phyloP scores from a whole-genome alignment of 106 monocot species.

The Platanthera guangdongensis region DNA sequence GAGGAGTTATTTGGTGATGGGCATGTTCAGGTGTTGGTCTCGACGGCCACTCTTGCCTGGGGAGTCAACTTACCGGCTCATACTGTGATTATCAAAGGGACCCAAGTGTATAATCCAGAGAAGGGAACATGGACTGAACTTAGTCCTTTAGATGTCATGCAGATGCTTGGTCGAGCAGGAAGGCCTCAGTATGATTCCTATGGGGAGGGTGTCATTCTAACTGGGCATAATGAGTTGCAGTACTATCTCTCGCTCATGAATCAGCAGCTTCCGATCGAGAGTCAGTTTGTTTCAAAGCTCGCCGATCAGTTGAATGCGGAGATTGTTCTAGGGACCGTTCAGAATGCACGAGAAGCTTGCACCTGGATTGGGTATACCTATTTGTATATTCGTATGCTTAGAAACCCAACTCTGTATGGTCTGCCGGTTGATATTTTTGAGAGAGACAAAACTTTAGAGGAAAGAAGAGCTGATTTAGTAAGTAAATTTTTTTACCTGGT shows the following conservation, averaged over 20 bases:
- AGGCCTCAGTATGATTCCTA: slow-evolving; percentile 93
- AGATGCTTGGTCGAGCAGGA: slow-evolving; percentile 99
- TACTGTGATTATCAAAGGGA: slow-evolving; percentile 96
- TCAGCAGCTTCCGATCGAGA: slow-evolving; percentile 97
- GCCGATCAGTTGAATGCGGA: slow-evolving; percentile 99
- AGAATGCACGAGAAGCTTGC: slow-evolving; percentile 95
- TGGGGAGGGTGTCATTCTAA: slow-evolving; percentile 93
- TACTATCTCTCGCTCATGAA: slow-evolving; percentile 97
- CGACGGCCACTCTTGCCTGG: slow-evolving; percentile 97
- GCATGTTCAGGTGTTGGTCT: slow-evolving; percentile 90
- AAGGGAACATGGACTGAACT: slow-evolving; percentile 98
- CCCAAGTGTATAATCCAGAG: slow-evolving; percentile 93
- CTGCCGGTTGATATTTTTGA: slow-evolving; percentile 68
- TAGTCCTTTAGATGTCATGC: slow-evolving; percentile 96
- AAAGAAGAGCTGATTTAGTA: slow-evolving; percentile 95
- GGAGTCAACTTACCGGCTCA: slow-evolving; percentile 97
- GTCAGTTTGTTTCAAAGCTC: slow-evolving; percentile 88
- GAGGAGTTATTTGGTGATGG: slow-evolving; percentile 95
- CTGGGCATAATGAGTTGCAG: slow-evolving; percentile 85
- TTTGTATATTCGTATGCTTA: slow-evolving; percentile 81
- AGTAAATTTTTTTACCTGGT: slow-evolving; percentile 2
- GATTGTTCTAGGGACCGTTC: slow-evolving; percentile 96
- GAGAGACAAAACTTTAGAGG: slow-evolving; percentile 74
- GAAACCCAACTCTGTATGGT: slow-evolving; percentile 94
- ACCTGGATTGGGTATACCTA: slow-evolving; percentile 96